Evolutionary conservation across 352 stramenopile species (phyloP).

Genomic region (Phytophthora hibernalis): DNA sequence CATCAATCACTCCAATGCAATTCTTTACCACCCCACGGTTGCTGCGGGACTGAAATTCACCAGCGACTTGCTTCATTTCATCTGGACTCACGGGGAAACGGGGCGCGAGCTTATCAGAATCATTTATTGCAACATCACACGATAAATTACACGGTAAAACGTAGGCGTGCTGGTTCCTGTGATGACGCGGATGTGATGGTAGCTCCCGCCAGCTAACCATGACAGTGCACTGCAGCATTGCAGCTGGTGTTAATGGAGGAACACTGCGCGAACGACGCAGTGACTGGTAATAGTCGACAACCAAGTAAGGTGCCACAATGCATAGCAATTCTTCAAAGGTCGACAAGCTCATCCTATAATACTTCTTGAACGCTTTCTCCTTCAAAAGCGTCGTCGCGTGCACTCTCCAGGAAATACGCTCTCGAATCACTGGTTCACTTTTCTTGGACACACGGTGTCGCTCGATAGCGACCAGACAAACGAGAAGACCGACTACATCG

Average conservation of each 20-base stretch:
- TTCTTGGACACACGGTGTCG: not conserved
- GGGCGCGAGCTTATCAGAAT: not conserved
- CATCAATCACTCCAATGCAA: slow-evolving; percentile 26
- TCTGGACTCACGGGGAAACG: not conserved
- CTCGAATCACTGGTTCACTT: not conserved
- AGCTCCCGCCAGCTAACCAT: slow-evolving; percentile 18
- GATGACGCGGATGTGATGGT: slow-evolving; percentile 22
- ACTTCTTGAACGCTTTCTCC: not conserved
- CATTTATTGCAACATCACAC: slow-evolving; percentile 16
- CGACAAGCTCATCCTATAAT: not conserved
- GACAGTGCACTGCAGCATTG: slow-evolving; percentile 5
- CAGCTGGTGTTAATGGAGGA: no score
- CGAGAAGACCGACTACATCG: not conserved
- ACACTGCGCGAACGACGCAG: not conserved
- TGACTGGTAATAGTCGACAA: not conserved
- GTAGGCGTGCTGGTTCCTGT: not conserved
- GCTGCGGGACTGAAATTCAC: not conserved
- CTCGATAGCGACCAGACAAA: not conserved
- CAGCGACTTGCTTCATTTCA: not conserved
- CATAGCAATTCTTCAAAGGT: not conserved
- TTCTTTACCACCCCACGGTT: not conserved
- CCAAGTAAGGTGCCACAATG: not conserved
- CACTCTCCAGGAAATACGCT: not conserved
- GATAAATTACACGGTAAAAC: slow-evolving; percentile 13
- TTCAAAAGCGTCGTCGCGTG: not conserved